Percentiles rank a stretch among this genome's conserved stretches.
phyloP scores from a whole-genome alignment of 2,329 filamentous ascomycete genomes.

The Calonectria ilicicola region DNA sequence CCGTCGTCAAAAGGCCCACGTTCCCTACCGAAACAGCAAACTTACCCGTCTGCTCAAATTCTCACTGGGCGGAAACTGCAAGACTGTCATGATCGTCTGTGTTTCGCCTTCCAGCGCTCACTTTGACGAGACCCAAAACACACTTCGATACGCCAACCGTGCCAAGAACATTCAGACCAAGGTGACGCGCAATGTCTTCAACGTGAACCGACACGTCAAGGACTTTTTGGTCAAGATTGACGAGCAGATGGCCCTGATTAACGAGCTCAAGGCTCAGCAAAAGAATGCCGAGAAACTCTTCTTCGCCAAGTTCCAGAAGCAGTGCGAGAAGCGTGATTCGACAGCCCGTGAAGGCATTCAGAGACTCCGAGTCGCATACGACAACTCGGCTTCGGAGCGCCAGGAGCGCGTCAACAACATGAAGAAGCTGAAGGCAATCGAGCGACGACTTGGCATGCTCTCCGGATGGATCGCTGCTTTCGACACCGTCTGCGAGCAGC shows the following conservation, averaged over 20 bases:
- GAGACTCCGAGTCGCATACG: slow-evolving; percentile 85
- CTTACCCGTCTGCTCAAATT: slow-evolving; percentile 96
- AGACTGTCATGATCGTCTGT: slow-evolving; percentile 99
- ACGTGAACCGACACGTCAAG: slow-evolving; percentile 98
- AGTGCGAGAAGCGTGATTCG: slow-evolving; percentile 84
- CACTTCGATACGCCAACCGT: slow-evolving; percentile 94
- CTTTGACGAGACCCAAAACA: slow-evolving; percentile 99
- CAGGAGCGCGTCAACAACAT: slow-evolving; percentile 83
- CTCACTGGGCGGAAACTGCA: slow-evolving; percentile 96
- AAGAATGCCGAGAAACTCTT: slow-evolving; percentile 87
- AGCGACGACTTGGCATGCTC: slow-evolving; percentile 87
- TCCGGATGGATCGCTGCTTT: slow-evolving; percentile 95
- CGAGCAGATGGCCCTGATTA: slow-evolving; percentile 97
- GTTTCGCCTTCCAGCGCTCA: slow-evolving; percentile 96
- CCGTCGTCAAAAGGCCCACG: slow-evolving; percentile 88
- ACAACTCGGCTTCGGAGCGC: slow-evolving; percentile 81
- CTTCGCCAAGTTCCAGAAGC: slow-evolving; percentile 91
- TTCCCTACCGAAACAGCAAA: slow-evolving; percentile 98
- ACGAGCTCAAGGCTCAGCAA: slow-evolving; percentile 92
- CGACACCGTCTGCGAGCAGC: slow-evolving; percentile 80
- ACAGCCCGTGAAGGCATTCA: slow-evolving; percentile 82
- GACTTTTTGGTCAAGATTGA: slow-evolving; percentile 99
- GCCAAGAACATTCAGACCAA: slow-evolving; percentile 99
- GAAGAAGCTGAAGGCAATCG: slow-evolving; percentile 85
- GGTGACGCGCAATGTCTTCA: slow-evolving; percentile 98